A percentile compares a stretch with the other conserved stretches of the same genome.
Conservation (phyloP, 139 green algal genomes). For the Chlorella sp. region DNA sequence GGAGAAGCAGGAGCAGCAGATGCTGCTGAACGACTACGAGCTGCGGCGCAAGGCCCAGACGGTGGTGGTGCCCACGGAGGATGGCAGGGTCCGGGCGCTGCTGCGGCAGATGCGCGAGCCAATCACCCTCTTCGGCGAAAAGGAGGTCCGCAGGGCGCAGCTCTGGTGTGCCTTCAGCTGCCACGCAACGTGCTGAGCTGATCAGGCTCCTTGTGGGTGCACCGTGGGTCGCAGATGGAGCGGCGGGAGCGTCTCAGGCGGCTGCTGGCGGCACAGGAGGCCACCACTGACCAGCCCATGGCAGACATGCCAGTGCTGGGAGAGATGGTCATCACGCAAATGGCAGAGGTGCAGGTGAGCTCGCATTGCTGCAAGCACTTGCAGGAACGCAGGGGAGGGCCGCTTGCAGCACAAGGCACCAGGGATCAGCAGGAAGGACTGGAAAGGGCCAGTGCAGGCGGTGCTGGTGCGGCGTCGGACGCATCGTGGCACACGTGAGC, state of each 20-base stretch:
- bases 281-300: too few species aligned
- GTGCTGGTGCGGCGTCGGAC: not conserved
- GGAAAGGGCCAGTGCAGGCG: too few species aligned
- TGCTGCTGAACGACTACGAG: conserved; percentile 71
- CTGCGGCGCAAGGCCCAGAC: conserved; percentile 50
- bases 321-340: conserved; percentile 45
- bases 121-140: conserved; percentile 95
- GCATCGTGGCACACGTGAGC: not conserved
- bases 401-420: too few species aligned
- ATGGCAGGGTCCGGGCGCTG: conserved; percentile 58
- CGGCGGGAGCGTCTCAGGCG: conserved; percentile 80
- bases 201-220: not conserved
- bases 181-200: too few species aligned
- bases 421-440: too few species aligned
- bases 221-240: conserved; percentile 40
- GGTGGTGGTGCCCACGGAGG: conserved; percentile 68
- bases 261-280: conserved; percentile 69
- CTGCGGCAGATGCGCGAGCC: conserved; percentile 82
- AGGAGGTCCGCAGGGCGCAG: conserved; percentile 64
- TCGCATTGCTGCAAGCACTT: too few species aligned
- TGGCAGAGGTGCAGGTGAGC: conserved; percentile 20
- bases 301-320: conserved; percentile 21
- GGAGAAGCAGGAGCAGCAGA: conserved; percentile 52
- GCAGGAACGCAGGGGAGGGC: not conserved
- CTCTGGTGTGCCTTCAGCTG: too few species aligned